Conservation (phyloP, 2,329 filamentous ascomycete species). For the Monilinia fructicola region DNA sequence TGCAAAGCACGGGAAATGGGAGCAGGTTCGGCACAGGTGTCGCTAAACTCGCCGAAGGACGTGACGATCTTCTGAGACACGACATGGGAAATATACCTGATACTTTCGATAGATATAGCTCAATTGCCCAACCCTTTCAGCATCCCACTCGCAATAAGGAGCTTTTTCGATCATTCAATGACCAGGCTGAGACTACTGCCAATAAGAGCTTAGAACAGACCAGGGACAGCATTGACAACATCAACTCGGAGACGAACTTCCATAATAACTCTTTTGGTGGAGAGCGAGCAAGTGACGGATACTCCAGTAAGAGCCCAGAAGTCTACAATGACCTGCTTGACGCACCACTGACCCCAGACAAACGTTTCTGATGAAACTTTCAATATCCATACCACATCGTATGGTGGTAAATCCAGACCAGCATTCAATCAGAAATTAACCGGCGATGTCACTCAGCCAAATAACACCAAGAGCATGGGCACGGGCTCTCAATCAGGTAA, state of each 20-base stretch:
- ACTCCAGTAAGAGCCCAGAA: background rate
- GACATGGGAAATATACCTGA: background rate
- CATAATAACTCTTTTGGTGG: no score
- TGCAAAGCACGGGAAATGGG: background rate
- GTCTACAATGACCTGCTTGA: no score
- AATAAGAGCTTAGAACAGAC: background rate
- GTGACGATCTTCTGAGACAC: background rate
- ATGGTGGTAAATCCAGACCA: background rate
- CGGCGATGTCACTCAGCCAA: background rate
- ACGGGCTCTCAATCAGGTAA: background rate
- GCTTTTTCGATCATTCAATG: background rate
- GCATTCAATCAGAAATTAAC: no score
- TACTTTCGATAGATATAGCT: background rate
- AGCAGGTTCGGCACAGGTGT: background rate
- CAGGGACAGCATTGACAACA: background rate
- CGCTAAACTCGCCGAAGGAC: background rate
- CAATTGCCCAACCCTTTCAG: background rate
- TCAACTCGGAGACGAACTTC: background rate
- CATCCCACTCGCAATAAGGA: background rate
- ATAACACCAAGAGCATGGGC: background rate
- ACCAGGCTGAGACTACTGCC: background rate
- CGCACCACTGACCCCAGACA: background rate
- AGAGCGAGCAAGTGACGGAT: background rate
- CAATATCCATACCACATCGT: background rate
- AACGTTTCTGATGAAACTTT: background rate